Evolutionary conservation across 2,329 filamentous ascomycete species (phyloP), one percentile per base, ranked within the genome.

Genomic region (Diaporthe vaccinii): DNA sequence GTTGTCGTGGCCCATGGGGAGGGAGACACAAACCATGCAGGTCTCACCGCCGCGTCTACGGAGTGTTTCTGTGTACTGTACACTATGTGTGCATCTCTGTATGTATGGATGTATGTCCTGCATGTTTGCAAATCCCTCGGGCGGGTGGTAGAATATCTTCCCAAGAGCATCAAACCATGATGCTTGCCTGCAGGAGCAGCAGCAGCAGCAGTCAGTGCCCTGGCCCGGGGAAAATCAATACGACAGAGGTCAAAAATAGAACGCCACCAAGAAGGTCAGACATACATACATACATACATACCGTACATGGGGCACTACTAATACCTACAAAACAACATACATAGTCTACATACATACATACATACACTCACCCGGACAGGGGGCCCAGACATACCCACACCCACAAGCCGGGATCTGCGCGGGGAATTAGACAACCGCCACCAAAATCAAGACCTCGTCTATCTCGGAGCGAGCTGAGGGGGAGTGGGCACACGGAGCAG

Each of bases 221-320:
- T 51, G 62, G 36, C 36, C 36, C 12, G 36, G 36, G 36, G 14
- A 14, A 36, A 39, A 17, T 20, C n/a, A 41, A 55, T 55, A 69
- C 49, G 65, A 69, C 15, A 41, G 46, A 55, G 46, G n/a, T 69
- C 49, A 69, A 69, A 69, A 69, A 69, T 69, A 69, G 65, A 69
- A 69, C 46, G n/a, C 34, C 49, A 41, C 25, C 65, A 39, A 12
- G 34, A 41, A 55, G 46, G 65, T 69, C 65, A 69, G 65, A 69
- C 65, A 69, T 69, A 69, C 65, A 55, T 69, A 41, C 65, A 55
- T 69, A 41, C 34, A 67, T 34, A 67, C 41, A 49, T 36, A 67
- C 36, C 17, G 22, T 65, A 34, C 61, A 67, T 65, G 25, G 17
- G 20, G 10, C 17, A 10, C 31, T 34, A 31, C 25, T 15, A 55